Conservation (phyloP, 345 rosid species). For the Camelina neglecta region DNA sequence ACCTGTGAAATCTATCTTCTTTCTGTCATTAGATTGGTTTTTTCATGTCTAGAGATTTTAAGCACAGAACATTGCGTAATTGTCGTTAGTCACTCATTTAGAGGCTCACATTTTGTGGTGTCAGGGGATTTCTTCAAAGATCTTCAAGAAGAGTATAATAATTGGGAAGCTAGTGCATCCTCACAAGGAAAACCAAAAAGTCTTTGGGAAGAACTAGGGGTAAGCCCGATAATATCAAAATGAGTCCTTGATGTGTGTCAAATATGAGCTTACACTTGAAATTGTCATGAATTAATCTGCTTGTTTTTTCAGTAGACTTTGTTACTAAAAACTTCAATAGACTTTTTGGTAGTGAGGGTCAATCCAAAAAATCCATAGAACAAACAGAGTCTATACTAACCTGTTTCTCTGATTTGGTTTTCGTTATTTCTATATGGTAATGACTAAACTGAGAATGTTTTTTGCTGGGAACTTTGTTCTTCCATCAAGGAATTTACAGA, state of each 20-base stretch:
- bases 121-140: slow-evolving; percentile 91
- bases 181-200: slow-evolving; percentile 86
- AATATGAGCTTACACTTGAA: background rate
- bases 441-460: background rate
- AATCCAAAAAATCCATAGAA: background rate
- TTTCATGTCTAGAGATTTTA: slow-evolving; percentile 14
- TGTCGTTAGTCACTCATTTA: background rate
- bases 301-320: slow-evolving; percentile 8
- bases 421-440: background rate
- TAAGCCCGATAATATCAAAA: slow-evolving; percentile 41
- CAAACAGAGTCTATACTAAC: background rate
- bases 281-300: background rate
- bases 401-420: slow-evolving; percentile 22
- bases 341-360: background rate
- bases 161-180: slow-evolving; percentile 81
- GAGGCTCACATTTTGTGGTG: slow-evolving; percentile 39
- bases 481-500: background rate
- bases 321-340: background rate
- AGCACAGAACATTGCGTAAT: background rate
- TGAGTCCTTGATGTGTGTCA: background rate
- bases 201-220: slow-evolving; percentile 96
- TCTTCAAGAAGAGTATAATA: slow-evolving; percentile 86
- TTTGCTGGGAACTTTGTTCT: background rate
- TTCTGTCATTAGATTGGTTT: slow-evolving; percentile 21
- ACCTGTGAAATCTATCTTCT: slow-evolving; percentile 22